Evolutionary conservation across 305 asterid species (phyloP), one percentile per base, ranked within the genome.

Genomic region (Fraxinus baroniana): DNA sequence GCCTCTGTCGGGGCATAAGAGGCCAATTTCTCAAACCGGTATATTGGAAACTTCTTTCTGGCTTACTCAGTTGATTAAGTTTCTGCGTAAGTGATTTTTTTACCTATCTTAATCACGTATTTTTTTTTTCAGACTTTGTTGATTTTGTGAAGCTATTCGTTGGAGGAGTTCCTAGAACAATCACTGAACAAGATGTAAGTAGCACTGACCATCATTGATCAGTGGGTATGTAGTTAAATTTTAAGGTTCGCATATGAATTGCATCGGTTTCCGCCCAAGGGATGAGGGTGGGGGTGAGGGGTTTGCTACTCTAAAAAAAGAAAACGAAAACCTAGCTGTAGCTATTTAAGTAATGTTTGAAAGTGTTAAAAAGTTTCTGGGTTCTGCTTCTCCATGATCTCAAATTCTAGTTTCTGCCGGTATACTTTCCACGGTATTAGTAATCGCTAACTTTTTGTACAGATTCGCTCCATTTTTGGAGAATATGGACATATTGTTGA

Each of bases 131-230:
- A 93, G 98, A 86, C 78, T 71, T 78, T 80, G 85, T 28, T 77
- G 95, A 88, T 71, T 86, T 78, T 71, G 97, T 89, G 78, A 95
- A 95, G 88, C 94, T 95, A 5, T 95, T 94, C 80, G 97, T 91
- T 36, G 91, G 84, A 24, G 93, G 90, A 80, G 78, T 94, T 83
- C 89, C 98, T 22, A 92, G 91, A 82, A 85, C 91, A 74, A 88
- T 90, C 10, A 86, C 92, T 15, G 93, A 91, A 88, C 91, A 85
- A 62, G 96, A 94, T 62, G 99, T 95, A 84, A 77, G 97, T 89
- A 20, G 44, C 83, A 71, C 37, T 32, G 26, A 22, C 68, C 72
- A 6, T 18, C 30, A 5, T 7, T 73, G 80, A 64, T 24, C n/a
- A 78, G 62, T 68, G 22, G 10, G 62, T 57, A 9, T 8, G n/a